A percentile compares a stretch with the other conserved stretches of the same genome.
These are phyloP conservation scores for Penicillium argentinense DNA, from an alignment of 495 filamentous ascomycete species.

Conservation along the genomic window DNA sequence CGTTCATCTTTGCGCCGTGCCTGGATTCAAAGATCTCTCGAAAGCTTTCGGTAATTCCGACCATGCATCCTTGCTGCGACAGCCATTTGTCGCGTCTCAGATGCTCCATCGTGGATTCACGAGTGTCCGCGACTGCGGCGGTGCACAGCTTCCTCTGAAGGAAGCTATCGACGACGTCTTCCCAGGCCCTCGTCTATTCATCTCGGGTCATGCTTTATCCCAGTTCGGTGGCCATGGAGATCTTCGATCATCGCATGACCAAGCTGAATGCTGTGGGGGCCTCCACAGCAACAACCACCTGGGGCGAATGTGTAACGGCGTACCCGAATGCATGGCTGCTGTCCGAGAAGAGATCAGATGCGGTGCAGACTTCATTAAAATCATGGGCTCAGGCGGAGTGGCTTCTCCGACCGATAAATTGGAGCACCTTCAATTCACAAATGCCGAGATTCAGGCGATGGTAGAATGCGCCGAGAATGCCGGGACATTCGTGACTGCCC, in stretches of 20 bases:
- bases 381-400: constrained; percentile 57
- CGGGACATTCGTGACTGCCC: constrained; percentile 55
- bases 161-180: constrained; percentile 52
- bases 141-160: constrained; percentile 49
- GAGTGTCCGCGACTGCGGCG: constrained; percentile 51
- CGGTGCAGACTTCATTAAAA: constrained; percentile 58
- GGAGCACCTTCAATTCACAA: constrained; percentile 51
- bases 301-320: constrained; percentile 50
- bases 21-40: constrained; percentile 32
- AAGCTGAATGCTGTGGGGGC: constrained; percentile 44
- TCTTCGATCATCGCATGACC: constrained; percentile 33
- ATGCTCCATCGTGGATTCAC: constrained; percentile 57
- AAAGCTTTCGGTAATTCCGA: constrained; percentile 30
- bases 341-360: constrained; percentile 52
- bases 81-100: constrained; percentile 45
- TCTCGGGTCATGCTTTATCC: constrained; percentile 41
- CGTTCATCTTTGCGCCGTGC: constrained; percentile 50
- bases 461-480: constrained; percentile 42
- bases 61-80: constrained; percentile 34
- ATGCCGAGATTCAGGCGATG: constrained; percentile 53
- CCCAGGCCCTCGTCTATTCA: constrained; percentile 49
- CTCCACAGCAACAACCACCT: constrained; percentile 27
- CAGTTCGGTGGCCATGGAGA: constrained; percentile 61
- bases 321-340: constrained; percentile 47
- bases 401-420: constrained; percentile 51